Conservation (phyloP, 140 eudicot genomes). For the Stevia rebaudiana region DNA sequence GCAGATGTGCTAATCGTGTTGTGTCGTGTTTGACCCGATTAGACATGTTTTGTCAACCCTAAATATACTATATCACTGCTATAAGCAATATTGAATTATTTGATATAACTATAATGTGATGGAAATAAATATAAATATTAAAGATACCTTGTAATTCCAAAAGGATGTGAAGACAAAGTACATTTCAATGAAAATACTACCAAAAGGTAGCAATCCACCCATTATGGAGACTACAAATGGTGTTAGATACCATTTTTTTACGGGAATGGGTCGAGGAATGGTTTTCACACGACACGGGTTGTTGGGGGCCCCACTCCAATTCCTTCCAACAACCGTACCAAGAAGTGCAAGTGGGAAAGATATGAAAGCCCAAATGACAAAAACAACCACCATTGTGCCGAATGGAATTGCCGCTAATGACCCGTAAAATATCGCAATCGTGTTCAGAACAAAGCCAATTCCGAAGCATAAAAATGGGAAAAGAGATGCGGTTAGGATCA, state of each 20-base stretch:
- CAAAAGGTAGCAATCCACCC: constrained; percentile 96
- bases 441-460: constrained; percentile 72
- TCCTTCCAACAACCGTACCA: constrained; percentile 90
- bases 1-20: too few species aligned
- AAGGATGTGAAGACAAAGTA: constrained; percentile 96
- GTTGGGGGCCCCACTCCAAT: constrained; percentile 96
- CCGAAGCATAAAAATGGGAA: constrained; percentile 95
- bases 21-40: too few species aligned
- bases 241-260: constrained; percentile 96
- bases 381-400: constrained; percentile 89
- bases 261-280: constrained; percentile 96
- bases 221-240: constrained; percentile 82
- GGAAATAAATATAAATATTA: not conserved
- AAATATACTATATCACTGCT: too few species aligned
- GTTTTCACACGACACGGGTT: constrained; percentile 97
- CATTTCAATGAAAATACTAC: constrained; percentile 96
- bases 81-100: too few species aligned
- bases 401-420: constrained; percentile 94
- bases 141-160: constrained; percentile 96
- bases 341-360: constrained; percentile 93
- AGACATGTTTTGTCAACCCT: too few species aligned
- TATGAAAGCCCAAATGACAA: constrained; percentile 85
- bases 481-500: constrained; percentile 82
- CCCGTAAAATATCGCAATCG: constrained; percentile 86
- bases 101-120: too few species aligned